A percentile compares a stretch with the other conserved stretches of the same genome.
Evolutionary conservation across 257 asterid genomes (phyloP).

Genomic region (Henckelia pumila): DNA sequence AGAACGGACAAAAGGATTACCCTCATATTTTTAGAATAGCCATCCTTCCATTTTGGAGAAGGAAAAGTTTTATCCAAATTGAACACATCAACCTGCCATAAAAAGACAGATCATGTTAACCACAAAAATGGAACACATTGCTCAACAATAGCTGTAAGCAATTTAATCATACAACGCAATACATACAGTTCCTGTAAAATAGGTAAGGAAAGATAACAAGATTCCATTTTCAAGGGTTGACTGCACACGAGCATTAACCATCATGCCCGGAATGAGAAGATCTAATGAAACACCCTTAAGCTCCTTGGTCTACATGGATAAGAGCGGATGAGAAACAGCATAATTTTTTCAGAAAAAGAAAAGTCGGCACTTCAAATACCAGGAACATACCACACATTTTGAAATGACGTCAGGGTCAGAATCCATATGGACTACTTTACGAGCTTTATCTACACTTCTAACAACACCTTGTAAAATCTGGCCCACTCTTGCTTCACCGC

Average conservation of each 20-base stretch:
- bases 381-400: constrained; percentile 71
- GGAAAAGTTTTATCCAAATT: constrained; percentile 69
- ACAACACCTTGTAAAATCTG: constrained; percentile 81
- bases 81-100: constrained; percentile 72
- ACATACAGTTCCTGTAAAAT: constrained; percentile 97
- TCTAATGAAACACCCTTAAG: constrained; percentile 90
- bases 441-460: constrained; percentile 66
- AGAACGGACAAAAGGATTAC: constrained; percentile 34
- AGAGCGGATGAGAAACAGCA: constrained; percentile 29
- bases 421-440: constrained; percentile 76
- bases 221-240: constrained; percentile 88
- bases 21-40: constrained; percentile 72
- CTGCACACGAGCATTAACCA: constrained; percentile 88
- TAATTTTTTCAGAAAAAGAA: constrained; percentile 7
- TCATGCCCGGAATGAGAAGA: constrained; percentile 97
- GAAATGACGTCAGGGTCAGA: constrained; percentile 60
- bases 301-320: constrained; percentile 72
- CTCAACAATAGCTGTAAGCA: constrained; percentile 1
- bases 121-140: constrained; percentile 16
- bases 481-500: constrained; percentile 46
- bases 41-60: constrained; percentile 76
- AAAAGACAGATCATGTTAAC: constrained; percentile 17
- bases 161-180: constrained; percentile 24
- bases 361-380: constrained; percentile 5
- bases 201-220: constrained; percentile 81